These are phyloP conservation scores for Prunus campanulata DNA, from an alignment of 306 rosid species.

Conservation along the genomic window DNA sequence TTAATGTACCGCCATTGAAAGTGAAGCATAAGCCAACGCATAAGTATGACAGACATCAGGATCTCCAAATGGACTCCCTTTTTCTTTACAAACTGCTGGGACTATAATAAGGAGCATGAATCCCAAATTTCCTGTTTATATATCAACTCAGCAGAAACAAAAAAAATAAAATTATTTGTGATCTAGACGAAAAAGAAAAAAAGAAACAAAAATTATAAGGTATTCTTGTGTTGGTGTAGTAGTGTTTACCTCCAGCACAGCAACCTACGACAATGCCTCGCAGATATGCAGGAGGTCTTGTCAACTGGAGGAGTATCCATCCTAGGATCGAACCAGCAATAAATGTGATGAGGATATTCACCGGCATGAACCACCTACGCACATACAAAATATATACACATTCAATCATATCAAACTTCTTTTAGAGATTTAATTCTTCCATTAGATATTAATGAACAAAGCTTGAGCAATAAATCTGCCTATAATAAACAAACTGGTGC, in stretches of 20 bases:
- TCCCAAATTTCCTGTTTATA: slow-evolving; percentile 55
- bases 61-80: slow-evolving; percentile 59
- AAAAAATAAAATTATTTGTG: not conserved
- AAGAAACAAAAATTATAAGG: too few species aligned
- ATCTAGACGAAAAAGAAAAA: not conserved
- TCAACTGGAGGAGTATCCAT: slow-evolving; percentile 35
- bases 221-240: too few species aligned
- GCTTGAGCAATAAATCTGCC: too few species aligned
- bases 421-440: not conserved
- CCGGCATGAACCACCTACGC: slow-evolving; percentile 59
- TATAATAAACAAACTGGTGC: too few species aligned
- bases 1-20: slow-evolving; percentile 50
- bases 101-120: slow-evolving; percentile 43
- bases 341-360: slow-evolving; percentile 47
- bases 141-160: not conserved
- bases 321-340: slow-evolving; percentile 49
- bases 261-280: slow-evolving; percentile 58
- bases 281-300: slow-evolving; percentile 49
- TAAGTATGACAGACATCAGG: slow-evolving; percentile 38
- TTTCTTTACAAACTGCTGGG: slow-evolving; percentile 58
- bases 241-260: slow-evolving; percentile 44
- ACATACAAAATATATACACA: not conserved
- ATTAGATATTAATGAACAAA: too few species aligned
- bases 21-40: slow-evolving; percentile 60
- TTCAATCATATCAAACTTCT: not conserved